Base-by-base conservation (phyloP, 805 yeast genomes). In the Myxozyma lipomycoides region DNA sequence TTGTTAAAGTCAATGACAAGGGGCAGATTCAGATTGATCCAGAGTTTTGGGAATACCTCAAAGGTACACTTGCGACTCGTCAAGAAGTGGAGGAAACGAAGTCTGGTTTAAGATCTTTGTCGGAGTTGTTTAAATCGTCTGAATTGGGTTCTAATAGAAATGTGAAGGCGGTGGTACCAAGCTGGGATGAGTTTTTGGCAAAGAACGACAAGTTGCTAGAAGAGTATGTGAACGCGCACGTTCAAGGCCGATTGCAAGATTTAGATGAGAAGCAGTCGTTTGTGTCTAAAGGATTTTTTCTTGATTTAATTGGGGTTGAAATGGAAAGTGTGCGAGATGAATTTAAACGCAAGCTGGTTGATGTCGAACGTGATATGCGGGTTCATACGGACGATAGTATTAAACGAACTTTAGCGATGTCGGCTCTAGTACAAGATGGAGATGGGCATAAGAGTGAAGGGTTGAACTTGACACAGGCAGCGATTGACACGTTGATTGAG, bases 401-500 rank as follows among this genome's bases (percentile, higher is more conserved):
- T 12, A 28, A 28, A 12, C 32, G 32, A 7, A 12, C 12, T 12
- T 28, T 12, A 12, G 32, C 32, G 12, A 28, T 28, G 32, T 28
- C 32, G 32, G 12, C 32, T 9, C 32, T 28, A 12, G 32, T 12
- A 25, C 18, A 42, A 25, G 36, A 34, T 24, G 25, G 24, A 23
- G 19, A 25, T 28, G 18, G 28, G 18, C 18, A 42, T 15, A 17
- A 28, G 28, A 40, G 10, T 26, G 23, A 5, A 24, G 47, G 9
- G 12, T 22, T 46, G 7, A 50, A 46, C 37, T 26, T 58, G 3
- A 48, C 58, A 12, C 61, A 46, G 44, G 40, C 48, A 1, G 59
- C 59, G 10, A 43, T 58, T 21, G 61, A 58, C 26, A 45, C 48
- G 19, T 34, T 58, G 19, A 45, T 58, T 9, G 55, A 57, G 26